phyloP scores from a whole-genome alignment of 345 rosid genomes.

The Orychophragmus violaceus region DNA sequence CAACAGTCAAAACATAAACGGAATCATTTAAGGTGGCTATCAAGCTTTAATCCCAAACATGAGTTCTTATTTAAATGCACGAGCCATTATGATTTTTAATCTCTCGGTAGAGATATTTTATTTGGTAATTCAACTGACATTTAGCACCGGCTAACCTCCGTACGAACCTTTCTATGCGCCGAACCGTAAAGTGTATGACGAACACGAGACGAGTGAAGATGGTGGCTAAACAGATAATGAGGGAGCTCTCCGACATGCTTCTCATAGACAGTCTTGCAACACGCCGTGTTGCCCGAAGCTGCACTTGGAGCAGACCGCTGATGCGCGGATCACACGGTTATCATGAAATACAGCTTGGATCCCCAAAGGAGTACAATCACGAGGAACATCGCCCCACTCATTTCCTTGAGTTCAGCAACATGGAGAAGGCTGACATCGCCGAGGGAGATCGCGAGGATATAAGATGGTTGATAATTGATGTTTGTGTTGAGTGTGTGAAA shows the following conservation, averaged over 20 bases:
- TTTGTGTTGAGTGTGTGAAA: too few relatives aligned
- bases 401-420: conserved; percentile 88
- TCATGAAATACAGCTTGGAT: conserved; percentile 96
- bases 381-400: conserved; percentile 95
- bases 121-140: not conserved
- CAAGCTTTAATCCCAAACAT: not conserved
- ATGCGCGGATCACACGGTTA: conserved; percentile 80
- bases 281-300: conserved; percentile 74
- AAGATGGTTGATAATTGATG: too few relatives aligned
- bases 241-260: conserved; percentile 91
- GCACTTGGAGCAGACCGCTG: conserved; percentile 86
- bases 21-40: conserved; percentile 73
- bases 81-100: not conserved
- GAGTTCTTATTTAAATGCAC: not conserved
- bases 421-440: conserved; percentile 63
- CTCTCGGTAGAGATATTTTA: not conserved
- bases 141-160: conserved; percentile 25
- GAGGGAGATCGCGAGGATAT: conserved; percentile 93
- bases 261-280: conserved; percentile 76
- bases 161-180: conserved; percentile 13
- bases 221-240: conserved; percentile 83
- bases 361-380: conserved; percentile 74
- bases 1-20: conserved; percentile 92
- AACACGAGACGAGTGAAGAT: conserved; percentile 82
- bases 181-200: conserved; percentile 73